Evolutionary conservation across 2,329 filamentous ascomycete species (phyloP).

Genomic region (Colletotrichum noveboracense): DNA sequence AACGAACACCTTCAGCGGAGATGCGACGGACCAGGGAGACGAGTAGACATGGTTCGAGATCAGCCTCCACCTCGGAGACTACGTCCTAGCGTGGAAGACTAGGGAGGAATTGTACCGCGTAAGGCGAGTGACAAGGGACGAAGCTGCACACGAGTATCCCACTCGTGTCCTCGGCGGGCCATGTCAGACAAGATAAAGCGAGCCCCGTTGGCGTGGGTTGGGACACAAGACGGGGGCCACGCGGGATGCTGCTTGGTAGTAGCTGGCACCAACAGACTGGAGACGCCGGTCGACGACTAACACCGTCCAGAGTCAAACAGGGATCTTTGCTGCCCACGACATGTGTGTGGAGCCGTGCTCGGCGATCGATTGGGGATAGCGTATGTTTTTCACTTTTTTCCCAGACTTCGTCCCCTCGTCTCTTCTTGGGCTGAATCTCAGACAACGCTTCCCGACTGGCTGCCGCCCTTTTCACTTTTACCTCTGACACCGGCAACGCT

Average conservation of each 20-base stretch:
- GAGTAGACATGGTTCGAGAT: constrained; percentile 12
- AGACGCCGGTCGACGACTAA: not conserved
- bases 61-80: constrained; percentile 16
- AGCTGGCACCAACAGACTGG: not conserved
- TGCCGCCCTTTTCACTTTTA: constrained; percentile 8
- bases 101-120: not conserved
- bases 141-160: not conserved
- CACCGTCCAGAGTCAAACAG: not conserved
- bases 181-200: not conserved
- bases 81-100: not conserved
- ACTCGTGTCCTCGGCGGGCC: not conserved
- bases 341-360: not conserved
- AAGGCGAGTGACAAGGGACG: constrained; percentile 1
- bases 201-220: not conserved
- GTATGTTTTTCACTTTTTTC: constrained; percentile 16
- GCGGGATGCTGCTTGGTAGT: not conserved
- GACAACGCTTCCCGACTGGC: constrained; percentile 2
- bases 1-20: not conserved
- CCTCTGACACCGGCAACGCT: not conserved
- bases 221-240: not conserved
- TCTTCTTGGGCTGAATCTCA: not conserved
- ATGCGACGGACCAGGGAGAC: constrained; percentile 20
- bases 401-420: constrained; percentile 7
- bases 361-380: constrained; percentile 10
- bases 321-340: not conserved